Conservation (phyloP, 768 basidiomycete genomes). For the Auriscalpium vulgare region DNA sequence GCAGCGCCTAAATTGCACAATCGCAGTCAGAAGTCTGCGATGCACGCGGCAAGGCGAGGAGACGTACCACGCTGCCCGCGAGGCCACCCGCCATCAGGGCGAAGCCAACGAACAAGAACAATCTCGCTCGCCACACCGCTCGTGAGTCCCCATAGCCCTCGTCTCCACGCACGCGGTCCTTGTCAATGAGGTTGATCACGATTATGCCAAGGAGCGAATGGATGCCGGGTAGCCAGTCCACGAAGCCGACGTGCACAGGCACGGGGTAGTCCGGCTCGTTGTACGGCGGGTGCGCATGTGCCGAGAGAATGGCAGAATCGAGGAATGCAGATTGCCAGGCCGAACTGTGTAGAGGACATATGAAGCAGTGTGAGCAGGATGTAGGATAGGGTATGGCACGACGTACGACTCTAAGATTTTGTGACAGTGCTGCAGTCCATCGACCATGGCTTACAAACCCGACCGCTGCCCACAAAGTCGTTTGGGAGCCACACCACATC, state of each 20-base stretch:
- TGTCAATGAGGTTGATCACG: conserved; percentile 91
- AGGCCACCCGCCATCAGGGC: conserved; percentile 96
- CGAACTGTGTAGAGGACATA: conserved; percentile 51
- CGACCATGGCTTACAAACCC: too few species aligned
- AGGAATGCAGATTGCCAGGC: conserved; percentile 92
- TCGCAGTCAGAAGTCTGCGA: too few species aligned
- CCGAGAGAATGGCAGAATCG: conserved; percentile 86
- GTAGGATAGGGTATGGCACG: conserved; percentile 3
- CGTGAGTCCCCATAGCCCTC: conserved; percentile 74
- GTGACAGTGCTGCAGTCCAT: too few species aligned
- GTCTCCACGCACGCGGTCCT: conserved; percentile 76
- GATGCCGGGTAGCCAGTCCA: conserved; percentile 97
- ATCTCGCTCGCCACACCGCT: conserved; percentile 85
- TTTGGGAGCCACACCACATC: too few species aligned
- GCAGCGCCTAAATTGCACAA: conserved; percentile 50
- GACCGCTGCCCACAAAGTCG: too few species aligned
- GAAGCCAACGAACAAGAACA: conserved; percentile 92
- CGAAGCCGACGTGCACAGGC: conserved; percentile 80
- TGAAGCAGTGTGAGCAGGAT: neutral
- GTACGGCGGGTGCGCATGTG: conserved; percentile 72
- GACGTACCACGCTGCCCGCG: conserved; percentile 90
- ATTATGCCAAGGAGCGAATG: conserved; percentile 89
- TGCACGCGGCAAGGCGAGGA: neutral
- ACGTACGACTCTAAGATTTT: conserved; percentile 68
- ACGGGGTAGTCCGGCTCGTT: conserved; percentile 60